Evolutionary conservation across 169 alveolate genomes (phyloP).

Genomic region (Eimeria praecox): DNA sequence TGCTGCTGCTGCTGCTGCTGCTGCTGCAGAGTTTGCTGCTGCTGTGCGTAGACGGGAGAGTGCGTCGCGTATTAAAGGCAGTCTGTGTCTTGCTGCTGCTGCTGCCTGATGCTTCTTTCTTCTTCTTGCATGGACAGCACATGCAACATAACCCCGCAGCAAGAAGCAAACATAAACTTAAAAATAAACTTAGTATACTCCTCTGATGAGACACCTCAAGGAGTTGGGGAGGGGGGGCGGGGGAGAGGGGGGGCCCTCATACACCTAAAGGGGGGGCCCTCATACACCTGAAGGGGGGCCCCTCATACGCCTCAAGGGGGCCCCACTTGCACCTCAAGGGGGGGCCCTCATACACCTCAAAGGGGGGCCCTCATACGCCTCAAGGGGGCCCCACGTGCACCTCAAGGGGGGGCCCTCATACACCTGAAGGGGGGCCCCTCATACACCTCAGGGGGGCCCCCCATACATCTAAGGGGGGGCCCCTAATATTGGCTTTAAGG

Average conservation of each 20-base stretch:
- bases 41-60: conserved; percentile 39
- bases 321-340: no score
- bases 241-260: conserved; percentile 19
- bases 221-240: no score
- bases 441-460: conserved; percentile 4
- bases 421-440: conserved; percentile 8
- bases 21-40: conserved; percentile 70
- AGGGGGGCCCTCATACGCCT: background rate
- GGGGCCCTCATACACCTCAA: background rate
- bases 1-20: background rate
- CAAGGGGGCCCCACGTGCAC: background rate
- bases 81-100: background rate
- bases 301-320: background rate
- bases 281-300: conserved; percentile 13
- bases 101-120: conserved; percentile 50
- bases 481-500: no score
- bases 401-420: background rate
- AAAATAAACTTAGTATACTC: conserved; percentile 21
- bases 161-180: conserved; percentile 55
- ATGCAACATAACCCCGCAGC: conserved; percentile 67
- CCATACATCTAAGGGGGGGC: background rate
- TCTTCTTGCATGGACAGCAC: conserved; percentile 61
- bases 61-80: conserved; percentile 60
- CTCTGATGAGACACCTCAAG: background rate
- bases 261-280: background rate